Evolutionary conservation across 768 basidiomycete genomes (phyloP).

Genomic region (Hericium rajendrae): DNA sequence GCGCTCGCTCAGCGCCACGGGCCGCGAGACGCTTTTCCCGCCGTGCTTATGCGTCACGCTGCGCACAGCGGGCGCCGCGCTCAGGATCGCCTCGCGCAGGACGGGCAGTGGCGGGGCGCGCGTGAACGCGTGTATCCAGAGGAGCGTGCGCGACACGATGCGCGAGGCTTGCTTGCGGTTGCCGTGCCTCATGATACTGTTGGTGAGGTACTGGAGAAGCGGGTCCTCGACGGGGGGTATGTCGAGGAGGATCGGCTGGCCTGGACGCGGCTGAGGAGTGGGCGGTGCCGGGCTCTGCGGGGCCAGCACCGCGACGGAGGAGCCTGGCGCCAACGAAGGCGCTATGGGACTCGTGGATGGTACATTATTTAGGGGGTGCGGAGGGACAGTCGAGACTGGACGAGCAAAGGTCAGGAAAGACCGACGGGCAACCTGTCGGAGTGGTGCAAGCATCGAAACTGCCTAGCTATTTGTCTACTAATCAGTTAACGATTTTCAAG

Average conservation of each 20-base stretch:
- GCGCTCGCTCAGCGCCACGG: slow-evolving; percentile 73
- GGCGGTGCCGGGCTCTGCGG: no score
- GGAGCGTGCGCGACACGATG: slow-evolving; percentile 50
- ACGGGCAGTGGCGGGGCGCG: slow-evolving; percentile 70
- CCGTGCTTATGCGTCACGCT: no score
- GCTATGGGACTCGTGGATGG: not conserved
- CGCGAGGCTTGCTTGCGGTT: slow-evolving; percentile 51
- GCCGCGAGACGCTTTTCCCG: no score
- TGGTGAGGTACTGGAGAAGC: slow-evolving; percentile 57
- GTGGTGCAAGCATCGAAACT: slow-evolving; percentile 4
- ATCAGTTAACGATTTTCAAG: no score
- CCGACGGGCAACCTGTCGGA: slow-evolving; percentile 2
- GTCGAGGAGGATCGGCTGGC: slow-evolving; percentile 22
- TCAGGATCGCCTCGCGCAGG: no score
- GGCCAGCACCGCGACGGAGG: no score
- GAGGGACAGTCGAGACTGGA: slow-evolving; percentile 2
- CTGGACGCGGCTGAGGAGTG: not conserved
- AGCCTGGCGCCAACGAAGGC: no score
- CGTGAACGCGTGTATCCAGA: slow-evolving; percentile 65
- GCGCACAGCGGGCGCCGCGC: no score
- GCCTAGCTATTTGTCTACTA: no score
- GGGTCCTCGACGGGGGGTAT: slow-evolving; percentile 74
- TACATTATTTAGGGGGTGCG: not conserved
- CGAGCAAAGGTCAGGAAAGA: slow-evolving; percentile 5
- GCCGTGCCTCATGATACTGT: slow-evolving; percentile 53